Conservation (phyloP, 2,329 filamentous ascomycete species). For the Neofusicoccum laricinum region DNA sequence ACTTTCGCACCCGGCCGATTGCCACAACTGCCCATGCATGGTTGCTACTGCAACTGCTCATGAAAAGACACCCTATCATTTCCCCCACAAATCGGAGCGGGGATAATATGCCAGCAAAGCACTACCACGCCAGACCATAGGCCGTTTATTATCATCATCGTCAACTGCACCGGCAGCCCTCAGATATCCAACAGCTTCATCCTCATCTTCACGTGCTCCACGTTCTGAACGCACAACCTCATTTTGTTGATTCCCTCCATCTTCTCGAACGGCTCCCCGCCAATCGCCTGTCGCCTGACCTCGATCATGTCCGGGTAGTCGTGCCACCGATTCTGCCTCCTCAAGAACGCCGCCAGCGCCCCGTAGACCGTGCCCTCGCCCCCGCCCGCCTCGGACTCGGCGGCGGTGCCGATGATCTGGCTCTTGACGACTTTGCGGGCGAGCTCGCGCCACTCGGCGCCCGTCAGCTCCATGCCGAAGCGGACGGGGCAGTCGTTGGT, state of each 20-base stretch:
- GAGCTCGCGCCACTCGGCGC: constrained; percentile 43
- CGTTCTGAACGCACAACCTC: constrained; percentile 7
- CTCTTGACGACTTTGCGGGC: constrained; percentile 45
- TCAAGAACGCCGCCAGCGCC: constrained; percentile 38
- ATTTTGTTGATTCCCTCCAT: background rate
- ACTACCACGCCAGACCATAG: too few relatives aligned
- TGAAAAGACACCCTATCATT: too few relatives aligned
- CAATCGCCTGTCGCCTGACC: constrained; percentile 1
- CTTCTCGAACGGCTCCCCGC: background rate
- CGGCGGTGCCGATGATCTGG: constrained; percentile 39
- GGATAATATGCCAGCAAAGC: too few relatives aligned
- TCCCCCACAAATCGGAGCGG: too few relatives aligned
- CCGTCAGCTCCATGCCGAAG: constrained; percentile 44
- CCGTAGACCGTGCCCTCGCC: constrained; percentile 32
- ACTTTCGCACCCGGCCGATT: too few relatives aligned
- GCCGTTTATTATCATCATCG: too few relatives aligned
- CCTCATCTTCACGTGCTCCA: background rate
- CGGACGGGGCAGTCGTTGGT: constrained; percentile 41
- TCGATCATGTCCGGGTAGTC: background rate
- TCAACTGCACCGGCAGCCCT: background rate
- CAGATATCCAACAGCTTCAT: background rate
- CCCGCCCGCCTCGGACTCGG: background rate
- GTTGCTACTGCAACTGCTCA: too few relatives aligned
- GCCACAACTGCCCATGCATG: too few relatives aligned
- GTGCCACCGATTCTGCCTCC: constrained; percentile 45